Evolutionary conservation across 2,329 filamentous ascomycete species (phyloP), one percentile per base, ranked within the genome.

Genomic region (Ophiostoma himal-ulmi): DNA sequence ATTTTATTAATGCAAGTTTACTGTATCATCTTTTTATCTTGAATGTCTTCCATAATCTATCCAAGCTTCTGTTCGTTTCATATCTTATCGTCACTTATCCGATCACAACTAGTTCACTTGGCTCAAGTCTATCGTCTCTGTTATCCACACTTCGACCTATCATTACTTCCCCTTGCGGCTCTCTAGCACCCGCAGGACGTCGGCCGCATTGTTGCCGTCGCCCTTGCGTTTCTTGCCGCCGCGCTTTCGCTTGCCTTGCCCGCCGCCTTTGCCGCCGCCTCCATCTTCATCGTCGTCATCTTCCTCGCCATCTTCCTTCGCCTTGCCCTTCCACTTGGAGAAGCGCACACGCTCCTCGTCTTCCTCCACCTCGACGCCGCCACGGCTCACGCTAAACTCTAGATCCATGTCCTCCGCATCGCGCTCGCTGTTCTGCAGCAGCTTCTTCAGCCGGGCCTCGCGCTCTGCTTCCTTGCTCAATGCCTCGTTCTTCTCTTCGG

Each of bases 371-470:
- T 96, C 94, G 72, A 94, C 94, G 68, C 94, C 93, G 76, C 97
- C 95, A 69, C 94, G 86, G 76, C 91, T 95, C 26, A 89, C 92
- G 44, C 95, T 95, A 77, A 99, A 98, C 72, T 94, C 94, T 83
- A 98, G 87, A 77, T 99, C 95, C 81, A 99, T 86, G 80, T 99
- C 94, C 71, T 94, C 89, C 67, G 93, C 88, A 77, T 98, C 94
- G 67, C 94, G 87, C 74, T 91, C 90, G 70, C 89, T 87, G 72
- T 85, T 85, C 75, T 89, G 83, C 6, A 97, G 83, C 82, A 97
- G 91, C 74, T 87, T 90, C 78, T 88, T 90, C 68, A 89, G 87
- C 8, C 90, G 89, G 68, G 89, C 88, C 73, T 90, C 86, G 72
- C 88, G 87, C 75, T 80, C 82, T 5, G 82, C 82, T 68, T 81